Evolutionary conservation across 2,329 filamentous ascomycete species (phyloP), one percentile per base, ranked within the genome.

Genomic region (Aspergillus cejpii): DNA sequence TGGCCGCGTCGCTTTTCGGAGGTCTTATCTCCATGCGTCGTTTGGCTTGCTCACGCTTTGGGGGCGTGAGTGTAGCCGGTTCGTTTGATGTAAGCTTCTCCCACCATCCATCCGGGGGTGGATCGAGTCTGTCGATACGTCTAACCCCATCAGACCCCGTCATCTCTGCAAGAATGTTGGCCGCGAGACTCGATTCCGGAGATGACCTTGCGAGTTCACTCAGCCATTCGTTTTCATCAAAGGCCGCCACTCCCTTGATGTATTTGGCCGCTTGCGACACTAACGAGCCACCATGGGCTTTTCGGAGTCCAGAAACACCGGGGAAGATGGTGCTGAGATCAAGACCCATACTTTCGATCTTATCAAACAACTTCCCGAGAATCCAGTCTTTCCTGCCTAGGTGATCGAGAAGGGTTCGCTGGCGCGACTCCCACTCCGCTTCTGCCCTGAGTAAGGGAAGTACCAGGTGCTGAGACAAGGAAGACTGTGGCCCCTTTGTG

Each of bases 241-340:
- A 83, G 7, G 64, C 62, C 5, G 69, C 72, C 33, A 81, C 64
- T 0, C 79, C 79, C 56, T 72, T 74, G 27, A 83, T 70, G 50
- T 75, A 65, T 51, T 66, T 71, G 11, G 71, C 74, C n/a, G 76
- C 71, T 52, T 78, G 74, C 49, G 73, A 65, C 47, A 76, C 64
- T 51, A 72, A 67, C 43, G 69, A 64, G 17, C 61, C 59, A 49
- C 70, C 74, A 39, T 70, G 67, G 28, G 66, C 65, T 19, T 62
- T 53, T 41, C 72, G 76, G 41, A 71, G 51, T 14, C 73, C 71
- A 21, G 71, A 67, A 15, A 72, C 69, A 17, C 73, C 72, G 4
- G 79, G 80, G 54, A 83, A 83, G 2, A 80, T 71, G 8, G 71
- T 70, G 12, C 72, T 73, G 5, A 82, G 59, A 53, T 81, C 78